Percentiles rank a stretch among this genome's conserved stretches.
Conservation (phyloP, 192 early-diverging fungal species). For the Rhizophagus prolifer region DNA sequence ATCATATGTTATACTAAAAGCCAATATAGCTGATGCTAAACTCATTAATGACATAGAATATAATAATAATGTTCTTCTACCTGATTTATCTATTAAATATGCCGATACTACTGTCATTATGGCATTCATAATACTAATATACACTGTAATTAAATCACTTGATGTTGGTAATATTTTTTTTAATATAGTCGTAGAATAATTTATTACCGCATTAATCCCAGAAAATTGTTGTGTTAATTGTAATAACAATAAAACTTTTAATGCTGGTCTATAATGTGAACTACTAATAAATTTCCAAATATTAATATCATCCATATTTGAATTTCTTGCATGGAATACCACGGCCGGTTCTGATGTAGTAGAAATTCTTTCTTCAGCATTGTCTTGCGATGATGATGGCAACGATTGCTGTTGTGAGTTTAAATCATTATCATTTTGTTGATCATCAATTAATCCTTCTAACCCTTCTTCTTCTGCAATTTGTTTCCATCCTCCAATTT, state of each 20-base stretch:
- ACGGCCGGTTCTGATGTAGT: conserved; percentile 9
- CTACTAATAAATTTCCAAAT: conserved; percentile 44
- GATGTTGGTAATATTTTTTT: conserved; percentile 59
- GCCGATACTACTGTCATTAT: conserved; percentile 74
- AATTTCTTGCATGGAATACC: conserved; percentile 20
- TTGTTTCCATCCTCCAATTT: conserved; percentile 51
- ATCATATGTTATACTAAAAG: conserved; percentile 54
- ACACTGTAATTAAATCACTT: conserved; percentile 71
- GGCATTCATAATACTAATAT: conserved; percentile 74
- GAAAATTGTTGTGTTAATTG: conserved; percentile 86
- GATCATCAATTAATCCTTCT: conserved; percentile 23
- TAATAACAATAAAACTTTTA: conserved; percentile 63
- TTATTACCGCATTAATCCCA: conserved; percentile 89
- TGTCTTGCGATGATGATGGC: conserved; percentile 22
- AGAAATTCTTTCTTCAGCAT: not conserved
- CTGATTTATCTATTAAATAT: conserved; percentile 70
- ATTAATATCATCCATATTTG: conserved; percentile 29
- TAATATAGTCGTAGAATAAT: conserved; percentile 79
- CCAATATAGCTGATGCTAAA: conserved; percentile 55
- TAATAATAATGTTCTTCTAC: conserved; percentile 71
- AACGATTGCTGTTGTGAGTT: conserved; percentile 32
- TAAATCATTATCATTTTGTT: not conserved
- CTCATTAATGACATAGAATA: conserved; percentile 62
- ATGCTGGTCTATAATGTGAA: conserved; percentile 58
- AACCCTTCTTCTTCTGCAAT: conserved; percentile 30